Evolutionary conservation across 805 yeast species (phyloP), one percentile per base, ranked within the genome.

Genomic region (Lipomyces mesembrius): DNA sequence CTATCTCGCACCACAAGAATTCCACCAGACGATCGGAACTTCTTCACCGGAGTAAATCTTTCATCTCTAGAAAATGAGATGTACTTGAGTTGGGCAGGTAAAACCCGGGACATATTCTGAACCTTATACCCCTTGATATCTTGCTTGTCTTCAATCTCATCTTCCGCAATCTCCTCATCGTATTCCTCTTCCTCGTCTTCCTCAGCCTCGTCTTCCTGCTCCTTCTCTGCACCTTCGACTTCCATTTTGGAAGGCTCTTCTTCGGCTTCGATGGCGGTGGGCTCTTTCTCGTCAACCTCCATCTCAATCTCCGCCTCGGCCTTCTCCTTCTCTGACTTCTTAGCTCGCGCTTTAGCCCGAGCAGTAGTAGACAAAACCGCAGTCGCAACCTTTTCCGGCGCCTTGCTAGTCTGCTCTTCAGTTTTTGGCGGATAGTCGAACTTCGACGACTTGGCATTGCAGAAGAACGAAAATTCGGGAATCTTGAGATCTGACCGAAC

Each of bases 311-410:
- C 63, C 22, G 71, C 76, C 76, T 82, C 81, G 57, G 49, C 68
- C 76, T 85, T 80, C 74, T 83, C 84, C 73, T 83, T 81, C 75
- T 84, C 83, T 72, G 83, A 81, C 80, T 86, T 87, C 81, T 86
- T 88, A 32, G 96, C 97, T 77, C 98, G 88, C 43, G 94, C 95
- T 78, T 90, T 91, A n/a, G 97, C 97, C 77, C 88, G 89, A 20
- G 88, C 91, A 1, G 99, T 94, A 0, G 98, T 94, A 1, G 98
- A 92, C 64, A 95, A 83, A 17, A 95, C 97, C 2, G 98, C 99
- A 54, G 97, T 91, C 1, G 92, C 90, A 59, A 92, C 85, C 80
- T 91, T 92, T 77, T 92, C 98, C 2, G 93, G 91, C 62, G 88
- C 92, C 76, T 91, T 90, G 72, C 87, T 90, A 68, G 88, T 87